Evolutionary conservation across 306 rosid species (phyloP), one percentile per base, ranked within the genome.

Genomic region (Casuarina cunninghamiana): DNA sequence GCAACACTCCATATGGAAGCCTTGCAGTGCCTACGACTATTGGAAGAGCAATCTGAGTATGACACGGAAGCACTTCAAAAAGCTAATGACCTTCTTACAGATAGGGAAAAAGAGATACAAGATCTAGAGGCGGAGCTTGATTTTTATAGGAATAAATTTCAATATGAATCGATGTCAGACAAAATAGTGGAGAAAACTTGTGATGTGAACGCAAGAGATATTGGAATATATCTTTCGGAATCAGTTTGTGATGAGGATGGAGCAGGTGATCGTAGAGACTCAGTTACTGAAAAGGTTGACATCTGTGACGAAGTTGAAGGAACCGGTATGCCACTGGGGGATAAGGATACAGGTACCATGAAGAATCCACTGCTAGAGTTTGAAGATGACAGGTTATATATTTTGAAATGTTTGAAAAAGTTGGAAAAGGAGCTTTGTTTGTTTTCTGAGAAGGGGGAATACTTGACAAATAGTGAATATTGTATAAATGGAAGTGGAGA

Each of bases 1-100:
- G 95, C 97, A 2, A 55, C 95, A 1, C 78, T 93, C 72, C 93
- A 84, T 51, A 93, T 93, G 98, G 98, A 93, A 88, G 97, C 97
- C 11, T 84, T 87, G 75, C 98, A 93, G 83, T 88, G 79, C 74
- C 80, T 91, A 71, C 81, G 98, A 82, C 82, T 93, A 90, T 79
- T 87, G 93, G 98, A 93, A 75, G 95, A 91, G 87, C 85, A 93
- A 73, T 89, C 92, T 32, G 95, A 91, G 82, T 91, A 93, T 77
- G 98, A 93, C 60, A 82, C 83, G 16, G 95, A 87, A 79, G 90
- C 89, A 19, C 83, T 93, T 74, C 90, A 87, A 65, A 89, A 88
- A 53, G 82, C 91, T 10, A 89, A 87, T 54, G 87, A 87, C 80
- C 89, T 89, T 80, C 86, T 93, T 57, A 74, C 87, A 19, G 91